Base-by-base conservation (phyloP, 306 rosid genomes). In the Sophora flavescens region DNA sequence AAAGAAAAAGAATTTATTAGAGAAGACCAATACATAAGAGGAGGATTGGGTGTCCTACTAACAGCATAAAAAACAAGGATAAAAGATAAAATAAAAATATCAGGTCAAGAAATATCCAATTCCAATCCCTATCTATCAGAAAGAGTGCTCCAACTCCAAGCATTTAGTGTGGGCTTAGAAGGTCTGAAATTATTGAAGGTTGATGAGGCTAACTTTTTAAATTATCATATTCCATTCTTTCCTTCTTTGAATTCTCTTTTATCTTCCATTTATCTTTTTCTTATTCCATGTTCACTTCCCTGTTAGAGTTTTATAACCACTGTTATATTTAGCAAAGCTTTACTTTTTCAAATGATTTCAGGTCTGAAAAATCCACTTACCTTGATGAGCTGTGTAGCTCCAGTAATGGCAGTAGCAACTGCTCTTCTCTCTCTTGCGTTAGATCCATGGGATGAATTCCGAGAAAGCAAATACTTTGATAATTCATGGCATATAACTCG, bases 281-380 rank as follows among this genome's bases (percentile, higher is more conserved):
- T 72, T 66, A 42, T 22, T 11, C 14, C 52, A 53, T 7, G 0
- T 78, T 47, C 30, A 63, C 28, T 62, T 66, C 50, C 47, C 50
- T 74, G 28, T 33, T 48, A 56, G 63, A 80, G 30, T 68, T 70
- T 67, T 22, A 11, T 6, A 47, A 62, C 15, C 45, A 52, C 61
- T 63, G 56, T 38, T 58, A 30, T 36, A 62, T 80, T 51, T 47
- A n/a, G 44, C 54, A 2, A 70, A 78, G 64, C 12, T 1, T n/a
- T 65, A 4, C 59, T 74, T 63, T 72, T 65, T 72, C 75, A 54
- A 72, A 84, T 82, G 73, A 50, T 70, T 75, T 63, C 88, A 95
- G 99, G 99, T 77, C 85, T 95, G 88, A 92, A 88, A 87, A 92
- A 95, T 86, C 97, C 97, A 3, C 89, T 95, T 81, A 83, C 92